phyloP scores from a whole-genome alignment of 352 stramenopile genomes.

The Pythium dissimile region DNA sequence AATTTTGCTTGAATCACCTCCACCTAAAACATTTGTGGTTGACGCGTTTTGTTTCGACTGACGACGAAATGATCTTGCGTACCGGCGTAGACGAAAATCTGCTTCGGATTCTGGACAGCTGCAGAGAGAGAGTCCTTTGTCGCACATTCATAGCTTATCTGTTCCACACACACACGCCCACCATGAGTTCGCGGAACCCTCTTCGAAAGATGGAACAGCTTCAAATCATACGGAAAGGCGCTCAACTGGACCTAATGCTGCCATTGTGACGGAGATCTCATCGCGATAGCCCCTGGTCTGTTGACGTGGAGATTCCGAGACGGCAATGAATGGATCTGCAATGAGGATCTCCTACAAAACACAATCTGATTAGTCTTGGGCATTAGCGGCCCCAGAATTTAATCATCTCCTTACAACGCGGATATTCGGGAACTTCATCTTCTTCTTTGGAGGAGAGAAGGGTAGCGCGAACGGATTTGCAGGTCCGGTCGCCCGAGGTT shows the following conservation, averaged over 20 bases:
- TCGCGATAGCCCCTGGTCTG: constrained; percentile 36
- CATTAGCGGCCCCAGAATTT: too few species aligned
- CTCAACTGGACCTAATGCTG: constrained; percentile 34
- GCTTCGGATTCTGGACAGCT: constrained; percentile 3
- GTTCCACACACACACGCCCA: too few species aligned
- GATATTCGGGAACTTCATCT: constrained; percentile 16
- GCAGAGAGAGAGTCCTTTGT: constrained; percentile 16
- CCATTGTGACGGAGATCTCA: constrained; percentile 48
- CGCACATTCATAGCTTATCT: constrained; percentile 22
- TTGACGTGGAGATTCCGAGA: constrained; percentile 9
- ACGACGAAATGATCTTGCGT: background rate
- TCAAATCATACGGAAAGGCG: constrained; percentile 34
- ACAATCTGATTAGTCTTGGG: too few species aligned
- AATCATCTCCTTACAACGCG: constrained; percentile 9
- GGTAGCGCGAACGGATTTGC: constrained; percentile 9
- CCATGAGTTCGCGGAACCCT: too few species aligned
- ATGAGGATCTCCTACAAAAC: constrained; percentile 32
- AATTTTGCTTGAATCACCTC: constrained; percentile 5
- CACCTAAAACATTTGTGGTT: background rate
- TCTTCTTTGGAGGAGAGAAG: constrained; percentile 11
- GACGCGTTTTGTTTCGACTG: background rate
- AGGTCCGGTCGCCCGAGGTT: background rate
- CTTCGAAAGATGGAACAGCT: background rate
- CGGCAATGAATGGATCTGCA: constrained; percentile 26
- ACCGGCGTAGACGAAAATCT: constrained; percentile 24